These are phyloP conservation scores for Helichrysum umbraculigerum DNA, from an alignment of 129 eudicot species.

Conservation along the genomic window DNA sequence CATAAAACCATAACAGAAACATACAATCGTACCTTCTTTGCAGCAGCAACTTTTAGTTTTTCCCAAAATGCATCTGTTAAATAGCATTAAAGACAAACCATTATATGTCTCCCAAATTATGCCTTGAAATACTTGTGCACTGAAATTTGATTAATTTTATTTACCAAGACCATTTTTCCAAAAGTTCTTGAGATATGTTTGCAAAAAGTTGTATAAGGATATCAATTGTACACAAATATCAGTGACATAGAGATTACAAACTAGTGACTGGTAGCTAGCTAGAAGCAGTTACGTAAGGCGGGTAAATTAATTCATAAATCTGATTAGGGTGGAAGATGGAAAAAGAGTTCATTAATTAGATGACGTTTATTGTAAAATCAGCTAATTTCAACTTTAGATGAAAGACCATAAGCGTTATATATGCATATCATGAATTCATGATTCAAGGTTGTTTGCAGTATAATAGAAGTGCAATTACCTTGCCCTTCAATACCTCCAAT, in stretches of 20 bases:
- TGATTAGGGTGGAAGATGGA: constrained; percentile 1
- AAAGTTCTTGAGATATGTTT: not conserved
- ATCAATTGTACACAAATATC: not conserved
- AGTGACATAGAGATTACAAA: constrained; percentile 1
- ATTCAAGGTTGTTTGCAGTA: constrained; percentile 14
- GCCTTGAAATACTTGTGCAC: not conserved
- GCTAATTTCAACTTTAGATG: not conserved
- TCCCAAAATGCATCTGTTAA: constrained; percentile 66
- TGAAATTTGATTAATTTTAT: not conserved
- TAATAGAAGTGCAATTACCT: constrained; percentile 24
- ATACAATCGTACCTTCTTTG: constrained; percentile 49
- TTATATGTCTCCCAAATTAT: not conserved
- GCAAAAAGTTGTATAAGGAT: not conserved
- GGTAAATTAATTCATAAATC: not conserved
- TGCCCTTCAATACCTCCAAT: constrained; percentile 38
- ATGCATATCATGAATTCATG: constrained; percentile 13
- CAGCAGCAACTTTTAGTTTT: constrained; percentile 62
- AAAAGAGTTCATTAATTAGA: constrained; percentile 5
- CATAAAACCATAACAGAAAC: constrained; percentile 14
- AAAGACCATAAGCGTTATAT: not conserved
- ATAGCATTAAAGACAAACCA: constrained; percentile 9
- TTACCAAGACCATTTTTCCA: not conserved
- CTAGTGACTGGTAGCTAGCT: constrained; percentile 3
- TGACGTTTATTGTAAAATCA: not conserved
- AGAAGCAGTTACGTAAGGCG: constrained; percentile 10